Base-by-base conservation (phyloP, 23 red algal species). In the Cyanidium caldarium region DNA sequence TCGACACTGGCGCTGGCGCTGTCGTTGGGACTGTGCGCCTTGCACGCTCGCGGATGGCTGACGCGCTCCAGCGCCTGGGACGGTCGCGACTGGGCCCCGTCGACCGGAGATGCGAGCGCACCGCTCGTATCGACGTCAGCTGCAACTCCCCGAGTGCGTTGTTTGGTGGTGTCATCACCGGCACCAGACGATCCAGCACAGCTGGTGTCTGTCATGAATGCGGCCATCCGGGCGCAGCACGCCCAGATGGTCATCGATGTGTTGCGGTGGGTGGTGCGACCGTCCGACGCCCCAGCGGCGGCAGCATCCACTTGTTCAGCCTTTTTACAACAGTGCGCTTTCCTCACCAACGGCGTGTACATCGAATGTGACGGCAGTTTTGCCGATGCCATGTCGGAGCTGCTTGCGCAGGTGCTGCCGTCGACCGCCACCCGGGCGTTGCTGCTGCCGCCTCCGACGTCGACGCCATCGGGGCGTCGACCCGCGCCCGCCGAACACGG, bases 301-400 rank as follows among this genome's bases (percentile, higher is more conserved):
- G n/a, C n/a, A n/a, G n/a, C n/a, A n/a, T n/a, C n/a, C n/a, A n/a
- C n/a, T n/a, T n/a, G n/a, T n/a, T n/a, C n/a, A n/a, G 51, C 51
- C 7, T 82, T 79, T 36, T 70, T 91, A 26, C 86, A 91, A 38
- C 86, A 91, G 66, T 73, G 74, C 30, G 79, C 79, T 12, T 77
- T 46, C 37, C 46, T 79, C 10, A 91, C 86, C 34, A 67, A 79
- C 21, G 86, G 86, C n/a, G 75, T 91, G 1, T 91, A 84, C 57
- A 7, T 61, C 13, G 51, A 61, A 25, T 61, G 51, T 61, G 7
- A 25, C 21, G 19, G 51, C 23, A 28, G n/a, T 21, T 61, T 16
- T 28, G 51, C 10, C n/a, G 5, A 28, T 16, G n/a, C 31, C 10
- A 28, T 61, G 7, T 14, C 23, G 51, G n/a, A 61, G 19, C 51